phyloP scores from a whole-genome alignment of 1,284 basidiomycete species.

The Leccinum pachyderme region DNA sequence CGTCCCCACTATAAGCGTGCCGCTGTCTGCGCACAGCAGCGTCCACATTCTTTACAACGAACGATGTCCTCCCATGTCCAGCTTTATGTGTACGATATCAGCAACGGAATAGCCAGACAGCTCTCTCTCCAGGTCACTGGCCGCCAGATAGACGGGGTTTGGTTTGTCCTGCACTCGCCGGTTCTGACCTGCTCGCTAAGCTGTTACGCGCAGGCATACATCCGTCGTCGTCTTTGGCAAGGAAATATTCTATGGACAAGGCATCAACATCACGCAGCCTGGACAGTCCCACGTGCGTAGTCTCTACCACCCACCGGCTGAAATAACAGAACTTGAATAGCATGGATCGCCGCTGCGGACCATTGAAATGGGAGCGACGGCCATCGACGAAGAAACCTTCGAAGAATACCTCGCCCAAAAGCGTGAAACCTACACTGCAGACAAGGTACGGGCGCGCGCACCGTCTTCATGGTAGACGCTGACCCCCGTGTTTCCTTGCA shows the following conservation, averaged over 20 bases:
- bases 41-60: background rate
- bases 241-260: slow-evolving; percentile 89
- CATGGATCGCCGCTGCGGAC: slow-evolving; percentile 70
- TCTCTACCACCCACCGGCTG: background rate
- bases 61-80: slow-evolving; percentile 44
- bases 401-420: slow-evolving; percentile 78
- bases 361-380: slow-evolving; percentile 80
- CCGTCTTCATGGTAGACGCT: background rate
- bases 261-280: slow-evolving; percentile 65
- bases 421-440: slow-evolving; percentile 78
- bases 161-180: slow-evolving; percentile 46
- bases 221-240: slow-evolving; percentile 83
- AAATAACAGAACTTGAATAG: background rate
- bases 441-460: slow-evolving; percentile 55
- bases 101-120: slow-evolving; percentile 76
- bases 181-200: background rate
- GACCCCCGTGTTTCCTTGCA: slow-evolving; percentile 28
- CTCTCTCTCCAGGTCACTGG: slow-evolving; percentile 80
- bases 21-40: background rate
- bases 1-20: background rate
- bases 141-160: slow-evolving; percentile 85
- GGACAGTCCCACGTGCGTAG: slow-evolving; percentile 76
- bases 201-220: slow-evolving; percentile 64
- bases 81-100: slow-evolving; percentile 90
- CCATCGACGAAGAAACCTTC: slow-evolving; percentile 82